Evolutionary conservation across 2,329 filamentous ascomycete genomes (phyloP).

Genomic region (Coccinonectria pachysandricola): DNA sequence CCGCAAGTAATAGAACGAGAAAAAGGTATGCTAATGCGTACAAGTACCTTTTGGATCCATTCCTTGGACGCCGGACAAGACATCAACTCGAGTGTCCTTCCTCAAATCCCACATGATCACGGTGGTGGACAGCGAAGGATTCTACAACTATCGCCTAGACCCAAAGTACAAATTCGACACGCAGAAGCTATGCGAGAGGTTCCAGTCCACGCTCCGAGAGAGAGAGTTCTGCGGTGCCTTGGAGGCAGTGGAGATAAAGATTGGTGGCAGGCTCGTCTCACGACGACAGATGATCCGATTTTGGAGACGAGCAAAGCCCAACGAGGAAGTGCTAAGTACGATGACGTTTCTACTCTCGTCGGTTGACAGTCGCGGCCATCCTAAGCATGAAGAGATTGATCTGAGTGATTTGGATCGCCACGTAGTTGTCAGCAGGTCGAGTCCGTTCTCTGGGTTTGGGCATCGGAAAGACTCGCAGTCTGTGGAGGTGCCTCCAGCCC

Average conservation of each 20-base stretch:
- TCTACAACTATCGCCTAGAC: conserved; percentile 2
- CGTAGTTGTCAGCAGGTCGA: no score
- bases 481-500: no score
- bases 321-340: background rate
- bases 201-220: background rate
- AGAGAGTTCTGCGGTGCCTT: background rate
- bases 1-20: no score
- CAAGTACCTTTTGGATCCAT: conserved; percentile 3
- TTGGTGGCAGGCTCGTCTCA: background rate
- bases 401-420: no score
- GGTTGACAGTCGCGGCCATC: background rate
- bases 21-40: conserved; percentile 3
- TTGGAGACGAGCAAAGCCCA: background rate
- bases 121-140: conserved; percentile 1
- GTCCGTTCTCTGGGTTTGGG: no score
- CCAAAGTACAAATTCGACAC: conserved; percentile 2
- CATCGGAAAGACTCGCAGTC: no score
- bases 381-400: background rate
- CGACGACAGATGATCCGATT: background rate
- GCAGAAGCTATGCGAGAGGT: background rate
- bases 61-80: conserved; percentile 1
- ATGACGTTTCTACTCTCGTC: background rate
- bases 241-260: background rate
- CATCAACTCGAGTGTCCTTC: conserved; percentile 1
- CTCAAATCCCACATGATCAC: conserved; percentile 1